Conservation (phyloP, 177 flowering plant genomes). For the Telopea speciosissima region DNA sequence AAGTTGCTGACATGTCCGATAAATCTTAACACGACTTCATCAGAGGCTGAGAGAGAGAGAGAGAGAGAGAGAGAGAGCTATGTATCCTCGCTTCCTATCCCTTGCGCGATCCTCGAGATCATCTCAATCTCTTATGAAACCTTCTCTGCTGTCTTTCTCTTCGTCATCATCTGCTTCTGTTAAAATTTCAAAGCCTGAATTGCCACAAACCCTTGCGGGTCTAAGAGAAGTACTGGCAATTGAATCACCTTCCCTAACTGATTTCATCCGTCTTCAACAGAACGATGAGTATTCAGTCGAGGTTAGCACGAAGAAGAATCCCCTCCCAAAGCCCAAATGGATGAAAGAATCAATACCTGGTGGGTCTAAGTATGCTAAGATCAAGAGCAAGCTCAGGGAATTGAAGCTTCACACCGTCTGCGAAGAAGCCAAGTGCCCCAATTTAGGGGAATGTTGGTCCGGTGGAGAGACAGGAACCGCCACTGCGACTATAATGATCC, state of each 20-base stretch:
- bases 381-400: constrained; percentile 78
- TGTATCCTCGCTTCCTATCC: constrained; percentile 12
- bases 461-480: constrained; percentile 98
- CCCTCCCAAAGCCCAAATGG: constrained; percentile 94
- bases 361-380: constrained; percentile 71
- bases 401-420: constrained; percentile 91
- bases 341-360: constrained; percentile 90
- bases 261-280: constrained; percentile 49
- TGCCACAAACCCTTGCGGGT: constrained; percentile 45
- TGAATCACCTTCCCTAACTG: constrained; percentile 60
- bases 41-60: no score
- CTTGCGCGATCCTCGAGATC: constrained; percentile 14
- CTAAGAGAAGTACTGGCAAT: constrained; percentile 63
- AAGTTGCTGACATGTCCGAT: no score
- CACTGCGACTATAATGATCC: constrained; percentile 94
- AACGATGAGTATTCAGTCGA: constrained; percentile 65
- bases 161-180: constrained; percentile 8
- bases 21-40: no score
- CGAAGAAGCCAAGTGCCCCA: constrained; percentile 93
- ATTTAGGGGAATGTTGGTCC: constrained; percentile 96
- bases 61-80: neutral
- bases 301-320: constrained; percentile 94
- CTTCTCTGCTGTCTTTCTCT: constrained; percentile 8
- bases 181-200: constrained; percentile 10
- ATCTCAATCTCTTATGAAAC: neutral